Conservation (phyloP, 2,329 filamentous ascomycete species). For the Phoma sp. region DNA sequence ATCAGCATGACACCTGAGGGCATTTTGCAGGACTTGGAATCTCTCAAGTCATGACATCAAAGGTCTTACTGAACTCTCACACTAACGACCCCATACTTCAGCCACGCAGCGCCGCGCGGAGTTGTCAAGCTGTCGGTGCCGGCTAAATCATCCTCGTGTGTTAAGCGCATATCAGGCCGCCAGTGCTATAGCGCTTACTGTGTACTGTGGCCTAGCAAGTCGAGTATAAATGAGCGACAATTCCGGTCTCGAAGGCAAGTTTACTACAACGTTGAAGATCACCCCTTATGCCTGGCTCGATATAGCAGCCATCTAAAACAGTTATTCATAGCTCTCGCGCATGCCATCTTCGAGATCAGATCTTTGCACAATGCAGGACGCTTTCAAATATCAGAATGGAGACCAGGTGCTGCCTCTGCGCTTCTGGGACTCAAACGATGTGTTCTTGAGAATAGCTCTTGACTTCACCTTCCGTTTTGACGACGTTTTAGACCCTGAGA, state of each 20-base stretch:
- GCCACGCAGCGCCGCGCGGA: background rate
- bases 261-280: no score
- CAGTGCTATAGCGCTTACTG: no score
- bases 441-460: background rate
- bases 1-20: no score
- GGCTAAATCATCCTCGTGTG: background rate
- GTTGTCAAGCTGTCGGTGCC: background rate
- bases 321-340: no score
- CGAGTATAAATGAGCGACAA: background rate
- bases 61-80: no score
- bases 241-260: no score
- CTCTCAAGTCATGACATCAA: no score
- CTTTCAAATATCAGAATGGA: background rate
- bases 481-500: background rate
- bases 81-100: background rate
- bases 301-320: no score
- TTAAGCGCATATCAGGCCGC: background rate
- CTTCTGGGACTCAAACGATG: background rate
- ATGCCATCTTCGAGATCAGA: background rate
- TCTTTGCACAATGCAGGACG: background rate
- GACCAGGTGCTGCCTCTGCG: background rate
- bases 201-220: no score
- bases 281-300: no score
- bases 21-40: no score
- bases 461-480: background rate